Conservation (phyloP, 2,329 filamentous ascomycete species). For the Pseudogymnoascus verrucosus region DNA sequence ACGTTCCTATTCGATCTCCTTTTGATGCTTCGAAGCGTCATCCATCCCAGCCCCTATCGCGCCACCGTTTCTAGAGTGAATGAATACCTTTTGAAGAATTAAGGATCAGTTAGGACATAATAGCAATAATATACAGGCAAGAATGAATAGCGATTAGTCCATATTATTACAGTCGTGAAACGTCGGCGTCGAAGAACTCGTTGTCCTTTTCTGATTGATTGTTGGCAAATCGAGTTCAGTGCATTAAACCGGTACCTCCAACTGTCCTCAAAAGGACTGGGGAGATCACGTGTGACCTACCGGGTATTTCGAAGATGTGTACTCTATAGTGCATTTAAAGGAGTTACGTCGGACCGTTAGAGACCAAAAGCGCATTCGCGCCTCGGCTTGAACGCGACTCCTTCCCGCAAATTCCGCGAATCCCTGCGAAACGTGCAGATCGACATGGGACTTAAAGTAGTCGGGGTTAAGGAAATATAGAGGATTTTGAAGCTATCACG, state of each 20-base stretch:
- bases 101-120: background rate
- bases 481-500: background rate
- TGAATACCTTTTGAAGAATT: conserved; percentile 2
- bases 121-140: conserved; percentile 6
- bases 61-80: background rate
- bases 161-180: conserved; percentile 8
- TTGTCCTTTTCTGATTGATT: conserved; percentile 6
- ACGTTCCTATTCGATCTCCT: background rate
- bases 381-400: background rate
- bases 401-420: background rate
- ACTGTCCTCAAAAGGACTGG: conserved; percentile 1
- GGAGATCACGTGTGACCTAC: background rate
- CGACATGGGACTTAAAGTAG: background rate
- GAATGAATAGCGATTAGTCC: conserved; percentile 1
- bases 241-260: conserved; percentile 1
- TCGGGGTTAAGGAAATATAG: background rate
- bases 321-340: background rate
- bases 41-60: conserved; percentile 6
- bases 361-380: background rate
- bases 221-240: conserved; percentile 1
- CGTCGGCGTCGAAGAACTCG: conserved; percentile 2
- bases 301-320: background rate
- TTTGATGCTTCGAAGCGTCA: conserved; percentile 1
- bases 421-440: background rate
- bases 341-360: background rate